These are phyloP conservation scores for Erythrobasidium hasegawianum DNA, from an alignment of 1,284 basidiomycete genomes.

Conservation along the genomic window DNA sequence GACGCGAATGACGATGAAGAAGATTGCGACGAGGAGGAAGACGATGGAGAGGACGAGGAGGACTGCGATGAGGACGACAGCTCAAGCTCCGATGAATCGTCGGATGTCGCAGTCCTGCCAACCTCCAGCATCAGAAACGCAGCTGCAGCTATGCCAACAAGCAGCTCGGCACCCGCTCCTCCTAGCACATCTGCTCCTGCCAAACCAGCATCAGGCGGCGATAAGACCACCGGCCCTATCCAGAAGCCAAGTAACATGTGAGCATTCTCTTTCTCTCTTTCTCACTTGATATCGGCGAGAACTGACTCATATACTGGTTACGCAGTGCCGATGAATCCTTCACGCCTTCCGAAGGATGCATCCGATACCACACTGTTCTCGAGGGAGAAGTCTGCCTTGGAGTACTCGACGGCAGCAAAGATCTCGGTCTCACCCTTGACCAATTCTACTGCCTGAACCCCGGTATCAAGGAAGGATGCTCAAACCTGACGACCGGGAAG, in stretches of 20 bases:
- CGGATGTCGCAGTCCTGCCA: not conserved
- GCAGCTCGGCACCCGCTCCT: slow-evolving; percentile 2
- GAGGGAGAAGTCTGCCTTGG: slow-evolving; percentile 25
- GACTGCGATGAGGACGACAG: not conserved
- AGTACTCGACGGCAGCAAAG: slow-evolving; percentile 13
- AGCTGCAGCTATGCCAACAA: slow-evolving; percentile 4
- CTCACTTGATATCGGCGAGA: not conserved
- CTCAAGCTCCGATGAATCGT: not conserved
- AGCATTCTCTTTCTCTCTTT: not conserved
- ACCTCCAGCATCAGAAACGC: not conserved
- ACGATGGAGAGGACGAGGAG: slow-evolving; percentile 1
- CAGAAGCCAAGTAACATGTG: slow-evolving; percentile 18
- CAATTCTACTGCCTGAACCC: slow-evolving; percentile 33
- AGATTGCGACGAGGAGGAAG: not conserved
- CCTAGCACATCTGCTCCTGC: not conserved
- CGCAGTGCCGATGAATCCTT: slow-evolving; percentile 25
- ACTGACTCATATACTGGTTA: not conserved
- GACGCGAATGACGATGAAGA: slow-evolving; percentile 6
- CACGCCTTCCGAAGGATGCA: slow-evolving; percentile 24
- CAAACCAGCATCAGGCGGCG: no score
- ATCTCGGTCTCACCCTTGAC: slow-evolving; percentile 27
- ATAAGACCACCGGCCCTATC: not conserved
- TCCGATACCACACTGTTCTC: slow-evolving; percentile 16
- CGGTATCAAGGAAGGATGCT: slow-evolving; percentile 30
- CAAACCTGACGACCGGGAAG: slow-evolving; percentile 22